These are phyloP conservation scores for Byssoonygena ceratinophila DNA, from an alignment of 2,329 filamentous ascomycete genomes.

Conservation along the genomic window DNA sequence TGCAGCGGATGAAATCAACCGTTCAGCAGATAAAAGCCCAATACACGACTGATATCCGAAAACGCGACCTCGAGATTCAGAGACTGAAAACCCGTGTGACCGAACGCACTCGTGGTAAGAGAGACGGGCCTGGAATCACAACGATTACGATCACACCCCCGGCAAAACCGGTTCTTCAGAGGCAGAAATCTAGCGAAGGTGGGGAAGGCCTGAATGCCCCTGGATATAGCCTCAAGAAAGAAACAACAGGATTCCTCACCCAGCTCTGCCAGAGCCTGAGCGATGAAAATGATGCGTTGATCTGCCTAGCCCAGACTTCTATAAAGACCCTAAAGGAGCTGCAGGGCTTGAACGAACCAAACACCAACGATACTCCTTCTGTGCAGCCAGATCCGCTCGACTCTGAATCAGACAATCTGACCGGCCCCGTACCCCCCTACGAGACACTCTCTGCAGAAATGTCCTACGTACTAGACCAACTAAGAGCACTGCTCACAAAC, in stretches of 20 bases:
- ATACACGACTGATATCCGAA: constrained; percentile 82
- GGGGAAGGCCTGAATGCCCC: constrained; percentile 43
- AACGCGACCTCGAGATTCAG: constrained; percentile 80
- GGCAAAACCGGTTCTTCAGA: constrained; percentile 25
- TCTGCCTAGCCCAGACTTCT: constrained; percentile 60
- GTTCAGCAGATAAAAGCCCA: constrained; percentile 74
- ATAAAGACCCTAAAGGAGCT: constrained; percentile 56
- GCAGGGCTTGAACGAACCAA: constrained; percentile 40
- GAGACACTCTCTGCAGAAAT: constrained; percentile 63
- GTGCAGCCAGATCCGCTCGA: constrained; percentile 22
- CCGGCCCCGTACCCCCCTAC: constrained; percentile 41
- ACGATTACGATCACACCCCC: constrained; percentile 39
- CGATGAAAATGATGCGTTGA: constrained; percentile 80
- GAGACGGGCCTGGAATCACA: constrained; percentile 43
- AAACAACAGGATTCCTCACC: constrained; percentile 86
- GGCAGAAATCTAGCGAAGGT: constrained; percentile 21
- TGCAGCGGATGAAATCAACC: constrained; percentile 64
- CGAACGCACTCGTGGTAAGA: constrained; percentile 52
- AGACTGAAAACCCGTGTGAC: constrained; percentile 76
- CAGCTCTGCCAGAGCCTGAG: constrained; percentile 71
- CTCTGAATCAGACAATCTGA: constrained; percentile 12
- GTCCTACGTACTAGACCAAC: constrained; percentile 65
- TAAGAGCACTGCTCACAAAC: constrained; percentile 78
- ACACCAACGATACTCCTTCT: constrained; percentile 21
- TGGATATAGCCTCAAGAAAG: constrained; percentile 62